phyloP scores from a whole-genome alignment of 2,329 filamentous ascomycete species.

The Aureobasidium sp. region DNA sequence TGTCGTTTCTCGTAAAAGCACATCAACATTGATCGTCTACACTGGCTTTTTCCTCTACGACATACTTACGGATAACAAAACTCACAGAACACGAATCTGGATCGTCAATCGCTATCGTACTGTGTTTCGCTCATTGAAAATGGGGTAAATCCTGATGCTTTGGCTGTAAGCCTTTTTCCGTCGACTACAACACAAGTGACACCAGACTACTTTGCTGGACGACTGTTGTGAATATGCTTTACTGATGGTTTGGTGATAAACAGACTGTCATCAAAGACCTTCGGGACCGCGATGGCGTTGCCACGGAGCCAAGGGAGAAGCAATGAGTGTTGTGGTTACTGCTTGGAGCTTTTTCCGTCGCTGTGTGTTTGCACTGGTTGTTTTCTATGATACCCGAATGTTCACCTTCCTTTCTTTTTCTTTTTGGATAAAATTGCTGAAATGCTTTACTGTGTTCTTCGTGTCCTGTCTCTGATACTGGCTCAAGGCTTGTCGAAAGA shows the following conservation, averaged over 20 bases:
- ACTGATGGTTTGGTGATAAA: background rate
- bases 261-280: conserved; percentile 43
- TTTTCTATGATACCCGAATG: conserved; percentile 1
- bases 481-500: background rate
- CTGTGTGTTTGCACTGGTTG: background rate
- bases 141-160: conserved; percentile 88
- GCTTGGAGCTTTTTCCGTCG: background rate
- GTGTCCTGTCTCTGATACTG: background rate
- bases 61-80: background rate
- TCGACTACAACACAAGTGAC: background rate
- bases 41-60: background rate
- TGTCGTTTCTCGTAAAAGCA: background rate
- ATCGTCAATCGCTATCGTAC: conserved; percentile 82
- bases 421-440: background rate
- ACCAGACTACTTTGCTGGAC: background rate
- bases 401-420: background rate
- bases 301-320: background rate
- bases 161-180: conserved; percentile 61
- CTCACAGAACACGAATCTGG: conserved; percentile 82
- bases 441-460: background rate
- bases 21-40: background rate
- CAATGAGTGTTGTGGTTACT: background rate
- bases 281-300: conserved; percentile 20
- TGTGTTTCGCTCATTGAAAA: conserved; percentile 97
- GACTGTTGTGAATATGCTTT: background rate